phyloP scores from a whole-genome alignment of 148 eudicot genomes.

The Arbutus unedo region DNA sequence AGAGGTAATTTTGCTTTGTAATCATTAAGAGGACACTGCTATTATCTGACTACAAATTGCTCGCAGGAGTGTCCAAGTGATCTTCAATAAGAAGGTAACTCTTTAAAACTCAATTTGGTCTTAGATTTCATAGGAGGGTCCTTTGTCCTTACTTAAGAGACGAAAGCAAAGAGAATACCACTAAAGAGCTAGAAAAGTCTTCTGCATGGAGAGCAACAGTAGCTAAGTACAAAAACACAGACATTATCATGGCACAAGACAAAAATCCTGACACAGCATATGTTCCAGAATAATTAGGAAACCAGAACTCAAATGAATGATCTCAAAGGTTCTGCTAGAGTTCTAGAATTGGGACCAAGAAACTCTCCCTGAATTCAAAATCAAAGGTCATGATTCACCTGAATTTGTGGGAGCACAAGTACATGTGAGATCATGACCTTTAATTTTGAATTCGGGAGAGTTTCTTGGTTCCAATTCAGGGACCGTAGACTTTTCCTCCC shows the following conservation, averaged over 20 bases:
- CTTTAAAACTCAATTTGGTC: neutral
- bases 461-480: too few relatives aligned
- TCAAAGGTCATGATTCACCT: too few relatives aligned
- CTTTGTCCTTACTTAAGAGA: neutral
- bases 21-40: neutral
- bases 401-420: too few relatives aligned
- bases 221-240: neutral
- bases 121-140: neutral
- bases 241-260: neutral
- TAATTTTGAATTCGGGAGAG: too few relatives aligned
- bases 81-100: neutral
- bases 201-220: neutral
- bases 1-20: neutral
- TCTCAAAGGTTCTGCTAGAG: too few relatives aligned
- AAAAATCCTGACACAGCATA: neutral
- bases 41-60: neutral
- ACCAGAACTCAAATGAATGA: neutral
- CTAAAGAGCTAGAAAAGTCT: neutral
- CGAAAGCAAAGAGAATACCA: neutral
- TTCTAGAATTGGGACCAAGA: too few relatives aligned
- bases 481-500: too few relatives aligned
- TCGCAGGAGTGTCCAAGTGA: neutral
- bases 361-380: too few relatives aligned
- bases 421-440: too few relatives aligned
- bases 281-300: neutral